phyloP scores from a whole-genome alignment of 148 eudicot species.

The Fallopia convolvulus region DNA sequence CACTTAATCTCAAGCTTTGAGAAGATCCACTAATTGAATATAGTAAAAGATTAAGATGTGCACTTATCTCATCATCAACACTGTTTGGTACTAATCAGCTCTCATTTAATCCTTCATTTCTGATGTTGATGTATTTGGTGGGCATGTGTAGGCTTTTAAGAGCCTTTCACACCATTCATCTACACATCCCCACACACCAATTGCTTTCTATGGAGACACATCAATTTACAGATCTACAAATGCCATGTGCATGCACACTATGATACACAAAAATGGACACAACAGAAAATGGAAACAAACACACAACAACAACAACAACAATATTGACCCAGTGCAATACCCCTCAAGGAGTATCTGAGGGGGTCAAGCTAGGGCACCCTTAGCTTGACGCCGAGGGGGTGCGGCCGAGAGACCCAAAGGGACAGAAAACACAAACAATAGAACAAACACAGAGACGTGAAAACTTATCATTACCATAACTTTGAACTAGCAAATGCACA shows the following conservation, averaged over 20 bases:
- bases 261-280: no score
- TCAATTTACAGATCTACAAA: neutral
- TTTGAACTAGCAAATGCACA: neutral
- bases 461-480: no score
- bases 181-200: neutral
- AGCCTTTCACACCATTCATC: neutral
- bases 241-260: constrained; percentile 3
- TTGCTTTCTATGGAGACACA: neutral
- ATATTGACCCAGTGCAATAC: no score
- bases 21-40: neutral
- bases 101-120: neutral
- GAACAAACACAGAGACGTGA: no score
- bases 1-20: constrained; percentile 2
- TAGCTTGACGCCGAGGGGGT: no score
- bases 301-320: no score
- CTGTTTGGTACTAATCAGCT: neutral
- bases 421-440: no score
- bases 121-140: constrained; percentile 7
- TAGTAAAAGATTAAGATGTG: neutral
- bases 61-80: neutral
- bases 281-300: no score
- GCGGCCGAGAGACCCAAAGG: no score
- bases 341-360: no score
- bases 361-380: no score
- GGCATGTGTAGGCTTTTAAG: neutral